Base-by-base conservation (phyloP, 2,329 filamentous ascomycete species). In the Fusarium sp. region DNA sequence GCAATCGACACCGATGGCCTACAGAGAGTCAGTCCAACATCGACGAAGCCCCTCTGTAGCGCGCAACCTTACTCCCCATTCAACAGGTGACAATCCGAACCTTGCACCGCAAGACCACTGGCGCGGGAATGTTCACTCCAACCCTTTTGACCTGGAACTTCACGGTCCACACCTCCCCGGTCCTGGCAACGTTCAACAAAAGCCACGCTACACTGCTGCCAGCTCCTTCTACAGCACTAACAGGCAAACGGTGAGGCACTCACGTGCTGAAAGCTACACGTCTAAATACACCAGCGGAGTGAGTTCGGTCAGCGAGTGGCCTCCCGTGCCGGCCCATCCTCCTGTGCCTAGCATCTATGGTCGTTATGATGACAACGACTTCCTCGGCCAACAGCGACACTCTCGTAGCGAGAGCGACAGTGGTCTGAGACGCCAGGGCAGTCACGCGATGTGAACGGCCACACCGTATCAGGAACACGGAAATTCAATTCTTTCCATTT, bases 71-170 rank as follows among this genome's bases (percentile, higher is more conserved):
- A 73, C 67, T 40, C 70, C 70, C 47, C 65, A 76, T 59, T 72
- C 73, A 40, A 74, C 73, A 14, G 62, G 65, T 56, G 71, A 74
- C 64, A 77, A 71, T 58, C 75, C 66, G 65, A 78, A 76, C 65
- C 71, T 72, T 68, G 78, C 78, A 49, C 62, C 52, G 37, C 65
- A 63, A 44, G 81, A 80, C 44, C 81, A 78, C 7, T 77, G 80
- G 17, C 82, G 84, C 56, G 84, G 84, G 71, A 87, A 87, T 71
- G 87, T 88, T 74, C 85, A 87, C 44, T 89, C 87, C 3, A 87
- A 90, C 67, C 88, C 87, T 3, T 90, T 90, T 71, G 88, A 90
- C 68, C 80, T 90, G n/a, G 88, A 90, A 73, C 66, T 79, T 14
- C 74, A 76, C 51, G 65, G 64, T 35, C 69, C 62, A 10, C 59